Percentiles rank a stretch among this genome's conserved stretches.
Evolutionary conservation across 169 alveolate species (phyloP).

Genomic region (Cryptosporidium tyzzeri): DNA sequence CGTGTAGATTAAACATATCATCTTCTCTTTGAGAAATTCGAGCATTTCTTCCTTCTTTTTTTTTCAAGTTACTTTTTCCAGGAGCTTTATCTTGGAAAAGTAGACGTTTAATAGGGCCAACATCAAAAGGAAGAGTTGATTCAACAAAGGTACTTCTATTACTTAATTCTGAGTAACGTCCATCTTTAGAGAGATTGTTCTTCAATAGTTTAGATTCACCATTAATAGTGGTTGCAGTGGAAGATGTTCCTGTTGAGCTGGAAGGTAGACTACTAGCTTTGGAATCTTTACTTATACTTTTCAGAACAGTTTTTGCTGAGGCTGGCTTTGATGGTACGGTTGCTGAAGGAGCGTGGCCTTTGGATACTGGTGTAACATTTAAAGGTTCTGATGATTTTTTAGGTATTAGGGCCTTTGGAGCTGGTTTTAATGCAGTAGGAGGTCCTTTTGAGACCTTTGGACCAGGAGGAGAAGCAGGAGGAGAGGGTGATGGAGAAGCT

Average conservation of each 20-base stretch:
- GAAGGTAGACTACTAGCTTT: constrained; percentile 12
- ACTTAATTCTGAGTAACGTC: constrained; percentile 23
- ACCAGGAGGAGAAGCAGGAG: neutral
- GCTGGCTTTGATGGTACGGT: neutral
- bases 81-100: constrained; percentile 48
- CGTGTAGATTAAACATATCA: constrained; percentile 68
- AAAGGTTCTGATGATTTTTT: neutral
- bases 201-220: constrained; percentile 7
- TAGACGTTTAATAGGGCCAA: constrained; percentile 57
- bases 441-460: constrained; percentile 1
- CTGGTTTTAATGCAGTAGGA: neutral
- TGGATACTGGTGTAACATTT: neutral
- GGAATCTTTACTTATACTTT: constrained; percentile 29
- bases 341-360: neutral
- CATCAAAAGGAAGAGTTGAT: constrained; percentile 62
- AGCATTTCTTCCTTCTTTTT: neutral
- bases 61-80: neutral
- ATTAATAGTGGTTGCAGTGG: no score
- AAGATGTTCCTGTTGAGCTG: neutral
- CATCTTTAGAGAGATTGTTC: constrained; percentile 36
- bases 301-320: constrained; percentile 3
- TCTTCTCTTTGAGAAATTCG: constrained; percentile 49
- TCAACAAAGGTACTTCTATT: constrained; percentile 62
- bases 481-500: neutral
- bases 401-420: neutral